Conservation (phyloP, 306 rosid species). For the Styphnolobium japonicum region DNA sequence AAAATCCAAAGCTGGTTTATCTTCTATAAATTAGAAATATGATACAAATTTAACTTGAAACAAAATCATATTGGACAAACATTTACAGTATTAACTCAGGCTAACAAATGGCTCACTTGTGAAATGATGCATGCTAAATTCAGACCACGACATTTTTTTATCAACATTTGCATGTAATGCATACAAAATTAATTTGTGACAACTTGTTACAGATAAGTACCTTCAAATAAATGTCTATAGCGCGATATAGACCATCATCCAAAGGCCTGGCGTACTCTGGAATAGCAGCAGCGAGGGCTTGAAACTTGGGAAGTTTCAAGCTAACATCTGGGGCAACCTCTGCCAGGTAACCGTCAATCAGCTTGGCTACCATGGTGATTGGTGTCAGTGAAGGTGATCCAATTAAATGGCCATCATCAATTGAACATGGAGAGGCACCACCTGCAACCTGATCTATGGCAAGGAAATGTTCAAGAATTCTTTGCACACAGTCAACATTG, state of each 20-base stretch:
- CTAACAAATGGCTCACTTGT: neutral
- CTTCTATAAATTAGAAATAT: too few species aligned
- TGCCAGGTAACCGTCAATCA: constrained; percentile 94
- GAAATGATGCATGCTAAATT: neutral
- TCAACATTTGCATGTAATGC: neutral
- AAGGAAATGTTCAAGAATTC: constrained; percentile 88
- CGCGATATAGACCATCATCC: constrained; percentile 96
- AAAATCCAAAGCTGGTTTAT: too few species aligned
- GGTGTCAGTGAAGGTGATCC: constrained; percentile 95
- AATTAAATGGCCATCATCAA: constrained; percentile 79
- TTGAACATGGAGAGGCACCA: constrained; percentile 74
- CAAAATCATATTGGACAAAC: neutral
- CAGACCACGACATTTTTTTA: neutral
- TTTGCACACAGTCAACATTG: constrained; percentile 91
- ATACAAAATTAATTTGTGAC: neutral
- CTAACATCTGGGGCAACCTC: constrained; percentile 99
- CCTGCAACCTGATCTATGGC: constrained; percentile 73
- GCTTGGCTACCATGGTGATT: constrained; percentile 89
- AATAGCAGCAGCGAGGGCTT: constrained; percentile 89
- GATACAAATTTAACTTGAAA: too few species aligned
- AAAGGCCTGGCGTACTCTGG: constrained; percentile 95
- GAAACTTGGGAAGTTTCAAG: constrained; percentile 85
- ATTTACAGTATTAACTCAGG: neutral
- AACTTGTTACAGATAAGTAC: constrained; percentile 36
- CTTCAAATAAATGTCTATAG: constrained; percentile 92